phyloP scores from a whole-genome alignment of 208 protist species.

The Spongospora subterranea region DNA sequence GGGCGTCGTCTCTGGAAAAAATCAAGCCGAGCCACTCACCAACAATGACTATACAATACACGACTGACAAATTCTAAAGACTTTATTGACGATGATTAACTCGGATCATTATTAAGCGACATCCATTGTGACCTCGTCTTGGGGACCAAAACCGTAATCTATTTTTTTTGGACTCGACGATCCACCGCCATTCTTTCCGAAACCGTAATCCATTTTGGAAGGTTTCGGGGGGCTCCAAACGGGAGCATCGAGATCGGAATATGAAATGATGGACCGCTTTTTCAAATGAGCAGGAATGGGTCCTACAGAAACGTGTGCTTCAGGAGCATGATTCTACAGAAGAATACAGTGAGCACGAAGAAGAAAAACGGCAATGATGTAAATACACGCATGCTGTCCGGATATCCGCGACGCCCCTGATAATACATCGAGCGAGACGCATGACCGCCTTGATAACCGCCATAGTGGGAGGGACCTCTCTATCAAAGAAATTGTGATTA shows the following conservation, averaged over 20 bases:
- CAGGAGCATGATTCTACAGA: not conserved
- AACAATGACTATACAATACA: too few relatives aligned
- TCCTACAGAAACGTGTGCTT: not conserved
- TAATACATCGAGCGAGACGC: too few relatives aligned
- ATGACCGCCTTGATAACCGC: not conserved
- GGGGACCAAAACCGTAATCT: too few relatives aligned
- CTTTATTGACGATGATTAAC: too few relatives aligned
- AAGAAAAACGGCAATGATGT: not conserved
- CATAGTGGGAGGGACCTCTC: not conserved
- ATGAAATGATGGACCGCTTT: not conserved
- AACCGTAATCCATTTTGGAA: constrained; percentile 14
- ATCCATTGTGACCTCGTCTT: too few relatives aligned
- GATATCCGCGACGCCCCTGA: not conserved
- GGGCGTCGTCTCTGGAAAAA: too few relatives aligned
- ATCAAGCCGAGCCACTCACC: too few relatives aligned
- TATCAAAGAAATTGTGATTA: not conserved
- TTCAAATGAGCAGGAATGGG: constrained; percentile 18
- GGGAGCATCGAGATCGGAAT: constrained; percentile 34
- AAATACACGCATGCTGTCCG: not conserved
- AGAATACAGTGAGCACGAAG: not conserved
- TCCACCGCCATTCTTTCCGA: not conserved
- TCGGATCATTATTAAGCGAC: too few relatives aligned
- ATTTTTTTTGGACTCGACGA: too few relatives aligned
- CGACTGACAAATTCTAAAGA: too few relatives aligned
- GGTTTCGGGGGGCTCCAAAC: not conserved